Conservation (phyloP, 345 rosid species). For the Salix viminalis region DNA sequence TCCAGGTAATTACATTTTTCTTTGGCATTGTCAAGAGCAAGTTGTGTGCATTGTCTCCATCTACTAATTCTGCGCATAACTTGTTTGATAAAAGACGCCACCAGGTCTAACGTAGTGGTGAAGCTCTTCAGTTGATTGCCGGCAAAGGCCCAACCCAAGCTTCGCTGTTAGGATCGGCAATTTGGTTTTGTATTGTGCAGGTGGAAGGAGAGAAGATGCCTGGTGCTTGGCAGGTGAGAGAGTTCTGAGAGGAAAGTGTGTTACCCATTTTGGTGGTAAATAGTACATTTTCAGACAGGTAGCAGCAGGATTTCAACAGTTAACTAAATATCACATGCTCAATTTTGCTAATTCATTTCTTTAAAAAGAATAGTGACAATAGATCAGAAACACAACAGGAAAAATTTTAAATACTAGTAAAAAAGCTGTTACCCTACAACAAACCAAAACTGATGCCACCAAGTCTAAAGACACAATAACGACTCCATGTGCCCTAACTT, state of each 20-base stretch:
- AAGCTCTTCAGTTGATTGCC: not conserved
- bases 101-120: not conserved
- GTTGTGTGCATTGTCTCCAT: conserved; percentile 48
- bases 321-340: too few species aligned
- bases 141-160: conserved; percentile 12
- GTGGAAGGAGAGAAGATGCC: conserved; percentile 14
- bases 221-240: conserved; percentile 15
- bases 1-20: conserved; percentile 66
- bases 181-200: conserved; percentile 13
- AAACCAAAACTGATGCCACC: conserved; percentile 42
- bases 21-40: conserved; percentile 45
- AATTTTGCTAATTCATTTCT: not conserved
- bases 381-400: not conserved
- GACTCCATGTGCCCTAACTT: conserved; percentile 22
- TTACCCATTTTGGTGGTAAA: not conserved
- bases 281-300: not conserved
- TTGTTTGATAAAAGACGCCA: conserved; percentile 49
- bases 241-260: not conserved
- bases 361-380: not conserved
- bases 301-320: too few species aligned
- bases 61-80: conserved; percentile 36
- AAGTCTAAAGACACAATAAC: conserved; percentile 19
- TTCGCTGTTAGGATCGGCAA: conserved; percentile 18
- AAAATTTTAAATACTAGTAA: not conserved
- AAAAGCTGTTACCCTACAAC: conserved; percentile 10